Percentiles rank a stretch among this genome's conserved stretches.
phyloP scores from a whole-genome alignment of 768 basidiomycete species.

The Mrakia hoshinonis region DNA sequence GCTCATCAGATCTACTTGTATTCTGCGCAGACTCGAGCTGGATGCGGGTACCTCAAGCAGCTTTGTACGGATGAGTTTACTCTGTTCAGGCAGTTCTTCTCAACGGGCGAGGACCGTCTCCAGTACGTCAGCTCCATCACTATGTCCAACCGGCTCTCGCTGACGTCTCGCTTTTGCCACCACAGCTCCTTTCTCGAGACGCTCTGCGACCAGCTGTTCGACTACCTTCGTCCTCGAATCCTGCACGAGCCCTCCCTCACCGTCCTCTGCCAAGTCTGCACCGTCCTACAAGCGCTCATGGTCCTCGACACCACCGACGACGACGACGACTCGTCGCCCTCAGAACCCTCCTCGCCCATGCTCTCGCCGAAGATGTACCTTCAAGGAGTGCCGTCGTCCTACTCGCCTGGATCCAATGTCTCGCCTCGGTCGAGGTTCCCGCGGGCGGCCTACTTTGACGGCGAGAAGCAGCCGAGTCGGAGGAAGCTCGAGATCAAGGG shows the following conservation, averaged over 20 bases:
- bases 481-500: slow-evolving; percentile 40
- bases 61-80: slow-evolving; percentile 83
- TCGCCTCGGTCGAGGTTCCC: slow-evolving; percentile 13
- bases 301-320: slow-evolving; percentile 58
- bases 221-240: slow-evolving; percentile 89
- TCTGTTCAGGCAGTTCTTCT: slow-evolving; percentile 76
- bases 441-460: background rate
- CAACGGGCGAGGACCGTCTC: slow-evolving; percentile 65
- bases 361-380: background rate
- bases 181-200: slow-evolving; percentile 82
- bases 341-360: background rate
- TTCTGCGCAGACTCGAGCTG: slow-evolving; percentile 62
- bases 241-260: slow-evolving; percentile 82
- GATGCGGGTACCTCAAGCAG: slow-evolving; percentile 86
- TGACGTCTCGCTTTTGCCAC: background rate
- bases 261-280: slow-evolving; percentile 88
- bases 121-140: slow-evolving; percentile 48
- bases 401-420: background rate
- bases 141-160: background rate
- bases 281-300: slow-evolving; percentile 91
- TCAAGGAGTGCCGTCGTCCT: background rate
- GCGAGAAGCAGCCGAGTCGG: slow-evolving; percentile 1
- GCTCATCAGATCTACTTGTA: background rate
- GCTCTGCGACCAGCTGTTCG: slow-evolving; percentile 87
- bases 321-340: slow-evolving; percentile 21